Percentiles rank a stretch among this genome's conserved stretches.
Evolutionary conservation across 352 stramenopile genomes (phyloP).

Genomic region (Peronosclerospora sorghi): DNA sequence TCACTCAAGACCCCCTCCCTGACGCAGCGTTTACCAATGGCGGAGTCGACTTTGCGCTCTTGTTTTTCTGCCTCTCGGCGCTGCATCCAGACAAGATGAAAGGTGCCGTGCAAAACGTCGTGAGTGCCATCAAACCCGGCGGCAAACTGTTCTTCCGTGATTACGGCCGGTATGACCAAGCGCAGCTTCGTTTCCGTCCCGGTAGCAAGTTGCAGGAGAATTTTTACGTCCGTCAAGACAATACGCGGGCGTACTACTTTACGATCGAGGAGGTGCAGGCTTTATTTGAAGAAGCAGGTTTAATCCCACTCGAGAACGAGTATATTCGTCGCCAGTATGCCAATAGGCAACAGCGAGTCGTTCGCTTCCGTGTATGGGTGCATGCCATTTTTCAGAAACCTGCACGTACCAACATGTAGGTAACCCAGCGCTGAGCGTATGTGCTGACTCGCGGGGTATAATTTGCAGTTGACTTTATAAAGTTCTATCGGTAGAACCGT

Average conservation of each 20-base stretch:
- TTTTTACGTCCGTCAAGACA: conserved; percentile 92
- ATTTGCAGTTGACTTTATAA: too few species aligned
- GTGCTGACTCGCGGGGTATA: neutral
- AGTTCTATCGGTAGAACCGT: too few species aligned
- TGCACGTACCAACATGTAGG: neutral
- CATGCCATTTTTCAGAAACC: conserved; percentile 81
- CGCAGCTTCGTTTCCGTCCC: conserved; percentile 87
- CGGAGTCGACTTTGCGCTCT: conserved; percentile 74
- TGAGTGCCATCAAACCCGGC: conserved; percentile 55
- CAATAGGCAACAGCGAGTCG: conserved; percentile 76
- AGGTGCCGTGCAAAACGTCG: conserved; percentile 80
- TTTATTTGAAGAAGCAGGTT: conserved; percentile 47
- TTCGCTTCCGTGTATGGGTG: conserved; percentile 84
- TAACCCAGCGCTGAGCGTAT: conserved; percentile 2
- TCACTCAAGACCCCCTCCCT: conserved; percentile 69
- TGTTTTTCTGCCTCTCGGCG: conserved; percentile 87
- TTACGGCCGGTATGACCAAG: conserved; percentile 93
- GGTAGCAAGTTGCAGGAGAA: conserved; percentile 88
- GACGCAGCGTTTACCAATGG: conserved; percentile 35
- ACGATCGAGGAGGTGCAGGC: conserved; percentile 64
- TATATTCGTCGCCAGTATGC: conserved; percentile 84
- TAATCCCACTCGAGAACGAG: conserved; percentile 64
- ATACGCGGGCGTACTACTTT: conserved; percentile 94
- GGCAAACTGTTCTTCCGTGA: conserved; percentile 89
- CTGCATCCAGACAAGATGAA: conserved; percentile 85